Evolutionary conservation across 108 stramenopile species (phyloP).

Genomic region (Pseudonitzschia pungens): DNA sequence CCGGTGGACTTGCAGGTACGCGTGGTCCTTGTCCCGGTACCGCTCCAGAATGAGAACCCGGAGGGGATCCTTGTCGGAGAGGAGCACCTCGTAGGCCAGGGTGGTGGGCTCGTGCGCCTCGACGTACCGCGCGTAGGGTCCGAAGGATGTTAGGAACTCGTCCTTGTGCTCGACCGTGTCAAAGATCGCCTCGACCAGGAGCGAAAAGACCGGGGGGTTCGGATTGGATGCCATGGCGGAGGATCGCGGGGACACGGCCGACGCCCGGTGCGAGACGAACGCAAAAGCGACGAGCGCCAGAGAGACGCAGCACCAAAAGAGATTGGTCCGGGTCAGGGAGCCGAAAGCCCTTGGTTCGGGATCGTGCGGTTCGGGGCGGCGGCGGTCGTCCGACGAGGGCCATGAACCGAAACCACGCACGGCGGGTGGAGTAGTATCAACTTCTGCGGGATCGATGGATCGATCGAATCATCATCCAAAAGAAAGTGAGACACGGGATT

Average conservation of each 20-base stretch:
- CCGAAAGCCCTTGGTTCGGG: too few species aligned
- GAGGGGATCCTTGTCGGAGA: constrained; percentile 61
- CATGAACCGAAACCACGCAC: too few species aligned
- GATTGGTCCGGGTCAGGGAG: too few species aligned
- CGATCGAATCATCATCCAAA: too few species aligned
- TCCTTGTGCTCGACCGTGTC: constrained; percentile 17
- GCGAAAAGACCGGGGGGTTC: constrained; percentile 23
- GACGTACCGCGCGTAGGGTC: constrained; percentile 25
- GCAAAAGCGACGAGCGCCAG: background rate
- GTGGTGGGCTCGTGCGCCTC: constrained; percentile 37
- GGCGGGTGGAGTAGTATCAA: too few species aligned
- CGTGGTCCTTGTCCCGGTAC: constrained; percentile 65
- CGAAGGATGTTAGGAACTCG: constrained; percentile 31
- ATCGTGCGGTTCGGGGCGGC: too few species aligned
- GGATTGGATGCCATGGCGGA: background rate
- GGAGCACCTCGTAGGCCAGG: constrained; percentile 58
- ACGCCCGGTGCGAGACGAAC: background rate
- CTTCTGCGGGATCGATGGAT: too few species aligned
- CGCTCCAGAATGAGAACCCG: constrained; percentile 58
- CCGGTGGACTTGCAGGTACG: constrained; percentile 54
- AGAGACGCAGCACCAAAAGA: too few species aligned
- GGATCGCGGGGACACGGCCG: background rate
- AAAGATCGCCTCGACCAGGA: constrained; percentile 41
- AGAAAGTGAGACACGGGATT: too few species aligned
- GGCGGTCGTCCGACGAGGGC: too few species aligned